These are phyloP conservation scores for Stylosanthes scabra DNA, from an alignment of 331 rosid genomes.

Conservation along the genomic window DNA sequence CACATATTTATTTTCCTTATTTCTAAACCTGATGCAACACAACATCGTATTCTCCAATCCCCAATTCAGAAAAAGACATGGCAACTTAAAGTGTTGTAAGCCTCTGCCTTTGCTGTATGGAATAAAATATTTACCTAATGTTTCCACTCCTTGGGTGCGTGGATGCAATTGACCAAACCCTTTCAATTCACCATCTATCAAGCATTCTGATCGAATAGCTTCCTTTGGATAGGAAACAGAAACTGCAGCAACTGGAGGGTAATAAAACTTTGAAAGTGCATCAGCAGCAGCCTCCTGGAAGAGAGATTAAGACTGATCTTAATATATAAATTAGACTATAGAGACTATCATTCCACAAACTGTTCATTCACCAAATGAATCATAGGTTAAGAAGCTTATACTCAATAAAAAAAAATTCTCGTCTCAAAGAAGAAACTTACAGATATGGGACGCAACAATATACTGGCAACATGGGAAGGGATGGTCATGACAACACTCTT, in stretches of 20 bases:
- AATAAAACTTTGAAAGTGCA: no score
- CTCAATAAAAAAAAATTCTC: background rate
- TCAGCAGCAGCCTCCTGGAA: constrained; percentile 73
- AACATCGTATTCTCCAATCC: constrained; percentile 27
- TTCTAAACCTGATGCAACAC: constrained; percentile 35
- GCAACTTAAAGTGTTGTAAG: constrained; percentile 19
- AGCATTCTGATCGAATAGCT: constrained; percentile 85
- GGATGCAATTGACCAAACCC: constrained; percentile 99
- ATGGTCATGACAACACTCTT: constrained; percentile 88
- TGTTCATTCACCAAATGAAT: constrained; percentile 30
- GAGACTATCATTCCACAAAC: constrained; percentile 25
- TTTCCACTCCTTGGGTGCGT: constrained; percentile 96
- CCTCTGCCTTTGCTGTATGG: constrained; percentile 27
- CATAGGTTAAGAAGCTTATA: constrained; percentile 19
- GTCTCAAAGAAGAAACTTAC: constrained; percentile 54
- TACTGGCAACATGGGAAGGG: constrained; percentile 86
- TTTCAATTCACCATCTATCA: constrained; percentile 82
- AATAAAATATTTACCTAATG: constrained; percentile 66
- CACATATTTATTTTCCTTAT: constrained; percentile 28
- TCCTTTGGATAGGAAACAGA: no score
- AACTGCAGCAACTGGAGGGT: no score
- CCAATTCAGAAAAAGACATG: background rate
- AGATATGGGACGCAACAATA: constrained; percentile 78
- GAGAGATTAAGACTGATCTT: constrained; percentile 26
- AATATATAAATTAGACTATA: background rate